These are phyloP conservation scores for Musa troglodytarum DNA, from an alignment of 176 grass and related monocot genomes.

Conservation along the genomic window DNA sequence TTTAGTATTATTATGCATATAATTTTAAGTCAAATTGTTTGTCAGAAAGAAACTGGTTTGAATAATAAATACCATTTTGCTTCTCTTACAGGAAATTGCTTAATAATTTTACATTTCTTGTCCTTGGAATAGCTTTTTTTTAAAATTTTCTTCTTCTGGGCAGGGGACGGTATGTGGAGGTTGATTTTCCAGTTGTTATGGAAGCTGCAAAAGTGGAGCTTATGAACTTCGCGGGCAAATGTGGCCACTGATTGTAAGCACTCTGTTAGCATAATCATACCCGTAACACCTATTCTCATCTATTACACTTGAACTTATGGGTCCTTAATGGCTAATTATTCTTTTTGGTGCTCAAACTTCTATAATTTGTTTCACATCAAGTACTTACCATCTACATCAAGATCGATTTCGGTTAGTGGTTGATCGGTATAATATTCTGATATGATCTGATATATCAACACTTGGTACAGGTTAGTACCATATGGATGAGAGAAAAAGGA, in stretches of 20 bases:
- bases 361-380: too few relatives aligned
- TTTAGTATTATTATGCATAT: not conserved
- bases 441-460: too few relatives aligned
- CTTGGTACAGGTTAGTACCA: too few relatives aligned
- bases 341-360: too few relatives aligned
- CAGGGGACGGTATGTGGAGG: conserved; percentile 78
- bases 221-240: conserved; percentile 57
- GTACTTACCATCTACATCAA: too few relatives aligned
- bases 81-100: not conserved
- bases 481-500: too few relatives aligned
- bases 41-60: not conserved
- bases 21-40: not conserved
- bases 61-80: not conserved
- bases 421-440: too few relatives aligned
- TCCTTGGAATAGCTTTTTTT: not conserved
- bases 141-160: not conserved
- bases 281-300: too few relatives aligned
- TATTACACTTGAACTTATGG: too few relatives aligned
- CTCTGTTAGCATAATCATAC: not conserved
- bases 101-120: not conserved
- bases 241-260: conserved; percentile 27
- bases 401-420: too few relatives aligned
- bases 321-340: too few relatives aligned
- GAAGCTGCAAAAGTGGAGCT: conserved; percentile 84
- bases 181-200: conserved; percentile 82